Evolutionary conservation across 345 rosid species (phyloP), one percentile per base, ranked within the genome.

Genomic region (Heritiera littoralis): DNA sequence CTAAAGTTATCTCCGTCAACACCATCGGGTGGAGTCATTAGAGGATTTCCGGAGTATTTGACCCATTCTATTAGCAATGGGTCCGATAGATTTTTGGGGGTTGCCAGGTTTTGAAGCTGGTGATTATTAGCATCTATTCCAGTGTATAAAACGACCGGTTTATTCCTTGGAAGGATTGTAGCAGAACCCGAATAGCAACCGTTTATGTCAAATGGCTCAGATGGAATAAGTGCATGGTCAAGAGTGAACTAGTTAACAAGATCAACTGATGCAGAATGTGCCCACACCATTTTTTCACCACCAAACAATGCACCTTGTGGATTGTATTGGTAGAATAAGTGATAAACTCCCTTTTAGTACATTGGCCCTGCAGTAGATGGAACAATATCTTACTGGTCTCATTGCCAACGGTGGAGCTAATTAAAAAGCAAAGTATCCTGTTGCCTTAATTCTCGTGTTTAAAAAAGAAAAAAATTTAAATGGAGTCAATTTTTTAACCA

Each of bases 131-230:
- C 66, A 46, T 87, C 86, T 56, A 87, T 81, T 64, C 94, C 96
- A 0, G 94, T 90, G 83, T 90, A 92, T 30, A 92, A 8, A 68
- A 92, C 86, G 9, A 89, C 86, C 4, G 93, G 91, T 67, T n/a
- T 87, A 14, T 85, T 82, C 60, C 87, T 88, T 0, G 90, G 88
- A 76, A 92, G 90, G 82, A 90, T 81, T 35, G 94, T 91, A 43
- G 81, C 87, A 15, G 95, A 85, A 70, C 94, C 95, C 6, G 94
- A 90, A 90, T 93, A 92, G 83, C 94, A 90, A 68, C 93, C 86
- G 65, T 77, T 88, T 72, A 79, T 80, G 82, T 93, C 94, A 68
- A 45, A 90, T 23, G 90, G 76, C 80, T 87, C 86, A 1, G 92
- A 66, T 7, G 96, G 96, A 51, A 20, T 10, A 28, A 93, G 84